Evolutionary conservation across 192 early-diverging fungal genomes (phyloP), one percentile per base, ranked within the genome.

Genomic region (Coemansia sp.): DNA sequence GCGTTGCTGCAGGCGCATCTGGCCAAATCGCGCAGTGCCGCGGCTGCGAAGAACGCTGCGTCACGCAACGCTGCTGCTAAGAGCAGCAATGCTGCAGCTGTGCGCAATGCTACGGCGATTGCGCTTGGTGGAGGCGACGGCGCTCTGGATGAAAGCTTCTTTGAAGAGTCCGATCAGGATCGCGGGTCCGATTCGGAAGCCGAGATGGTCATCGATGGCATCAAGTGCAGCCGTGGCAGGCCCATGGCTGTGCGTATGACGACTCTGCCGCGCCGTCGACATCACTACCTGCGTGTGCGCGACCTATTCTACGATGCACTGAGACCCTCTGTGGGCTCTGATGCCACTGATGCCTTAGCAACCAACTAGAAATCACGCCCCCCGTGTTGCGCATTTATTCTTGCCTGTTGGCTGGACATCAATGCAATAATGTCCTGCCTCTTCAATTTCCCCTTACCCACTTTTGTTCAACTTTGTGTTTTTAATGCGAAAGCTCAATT

Each of bases 1-100:
- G 81, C 84, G 5, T 68, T 96, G 21, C 73, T 94, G 55, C 73
- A 86, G 53, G 84, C 87, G 51, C 88, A 91, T 70, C 85, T 93
- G 82, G 86, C 87, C 58, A 93, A 92, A 54, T 87, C 88, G 30
- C 85, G 88, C 66, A 85, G 90, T 28, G 72, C 72, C 7, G 81
- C 81, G 4, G 81, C 81, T 2, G 71, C 71, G 19, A 68, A 68
- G 55, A 81, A 65, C 50, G 77, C 63, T 12, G 77, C 58, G 25
- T 65, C 65, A 21, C 72, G 62, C 69, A 77, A 49, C 74, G 74
- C 56, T 22, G 78, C 57, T 19, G 77, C 71, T 47, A 76, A 63
- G 79, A 79, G 62, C 78, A 73, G 30, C 30, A 74, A 47, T 56
- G 76, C 38, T n/a, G 76, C 60, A 55, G 71, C 55, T 0, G 78